Evolutionary conservation across 768 basidiomycete species (phyloP).

Genomic region (Leucocoprinus leucothites): DNA sequence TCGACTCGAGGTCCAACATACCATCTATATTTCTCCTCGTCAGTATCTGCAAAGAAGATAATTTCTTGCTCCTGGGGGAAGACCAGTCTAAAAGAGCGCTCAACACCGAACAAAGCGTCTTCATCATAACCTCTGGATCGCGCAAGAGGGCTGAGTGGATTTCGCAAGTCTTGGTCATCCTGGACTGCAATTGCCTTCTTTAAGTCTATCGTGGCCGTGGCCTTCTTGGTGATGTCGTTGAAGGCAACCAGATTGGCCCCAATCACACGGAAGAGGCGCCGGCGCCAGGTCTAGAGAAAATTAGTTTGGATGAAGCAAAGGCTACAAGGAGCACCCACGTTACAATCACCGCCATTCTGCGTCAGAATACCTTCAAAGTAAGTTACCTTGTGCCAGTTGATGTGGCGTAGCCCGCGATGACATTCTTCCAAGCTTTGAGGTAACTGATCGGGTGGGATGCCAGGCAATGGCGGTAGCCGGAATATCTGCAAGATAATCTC

Average conservation of each 20-base stretch:
- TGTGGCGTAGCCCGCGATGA: conserved; percentile 80
- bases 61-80: conserved; percentile 82
- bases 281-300: conserved; percentile 64
- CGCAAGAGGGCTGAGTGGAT: conserved; percentile 39
- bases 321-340: conserved; percentile 45
- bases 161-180: conserved; percentile 65
- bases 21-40: conserved; percentile 87
- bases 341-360: conserved; percentile 91
- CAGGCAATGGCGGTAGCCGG: conserved; percentile 85
- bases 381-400: conserved; percentile 92
- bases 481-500: conserved; percentile 91
- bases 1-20: conserved; percentile 30
- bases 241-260: conserved; percentile 86
- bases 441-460: conserved; percentile 69
- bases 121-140: conserved; percentile 41
- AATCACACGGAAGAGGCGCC: conserved; percentile 80
- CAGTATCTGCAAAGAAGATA: conserved; percentile 87
- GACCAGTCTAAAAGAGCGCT: conserved; percentile 80
- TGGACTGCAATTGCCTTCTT: conserved; percentile 77
- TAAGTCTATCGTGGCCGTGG: conserved; percentile 86
- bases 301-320: neutral
- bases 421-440: conserved; percentile 95
- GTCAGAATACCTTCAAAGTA: conserved; percentile 93
- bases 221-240: conserved; percentile 90
- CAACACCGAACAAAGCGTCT: conserved; percentile 64